phyloP scores from a whole-genome alignment of 768 basidiomycete genomes.

The Cystobasidium ongulense region DNA sequence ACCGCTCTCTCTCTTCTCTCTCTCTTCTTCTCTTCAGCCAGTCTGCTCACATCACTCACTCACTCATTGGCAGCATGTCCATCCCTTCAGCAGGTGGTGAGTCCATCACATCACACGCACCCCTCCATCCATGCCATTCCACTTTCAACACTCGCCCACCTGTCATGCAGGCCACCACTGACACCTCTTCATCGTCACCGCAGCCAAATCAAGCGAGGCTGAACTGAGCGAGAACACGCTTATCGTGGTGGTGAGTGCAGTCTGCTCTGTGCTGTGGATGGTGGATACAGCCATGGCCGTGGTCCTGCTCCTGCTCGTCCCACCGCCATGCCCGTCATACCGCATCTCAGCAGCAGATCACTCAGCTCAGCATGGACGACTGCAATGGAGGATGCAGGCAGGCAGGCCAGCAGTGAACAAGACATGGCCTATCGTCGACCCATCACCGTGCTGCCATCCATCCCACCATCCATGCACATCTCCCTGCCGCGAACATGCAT shows the following conservation, averaged over 20 bases:
- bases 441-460: not conserved
- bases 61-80: not conserved
- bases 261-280: not conserved
- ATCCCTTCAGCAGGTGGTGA: not conserved
- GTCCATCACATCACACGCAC: not conserved
- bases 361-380: not conserved
- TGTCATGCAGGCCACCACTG: not conserved
- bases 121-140: not conserved
- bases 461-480: not conserved
- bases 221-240: constrained; percentile 14
- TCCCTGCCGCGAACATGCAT: not conserved
- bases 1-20: no score
- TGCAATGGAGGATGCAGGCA: not conserved
- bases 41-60: not conserved
- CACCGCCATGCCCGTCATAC: not conserved
- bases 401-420: not conserved
- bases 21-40: not conserved
- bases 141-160: not conserved
- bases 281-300: not conserved
- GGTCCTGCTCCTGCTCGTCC: not conserved
- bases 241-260: not conserved
- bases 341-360: not conserved
- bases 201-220: not conserved
- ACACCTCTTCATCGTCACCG: no score
- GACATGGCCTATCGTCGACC: no score